Evolutionary conservation across 73 alveolate genomes (phyloP), one percentile per base, ranked within the genome.

Genomic region (Paramecium biaurelia): DNA sequence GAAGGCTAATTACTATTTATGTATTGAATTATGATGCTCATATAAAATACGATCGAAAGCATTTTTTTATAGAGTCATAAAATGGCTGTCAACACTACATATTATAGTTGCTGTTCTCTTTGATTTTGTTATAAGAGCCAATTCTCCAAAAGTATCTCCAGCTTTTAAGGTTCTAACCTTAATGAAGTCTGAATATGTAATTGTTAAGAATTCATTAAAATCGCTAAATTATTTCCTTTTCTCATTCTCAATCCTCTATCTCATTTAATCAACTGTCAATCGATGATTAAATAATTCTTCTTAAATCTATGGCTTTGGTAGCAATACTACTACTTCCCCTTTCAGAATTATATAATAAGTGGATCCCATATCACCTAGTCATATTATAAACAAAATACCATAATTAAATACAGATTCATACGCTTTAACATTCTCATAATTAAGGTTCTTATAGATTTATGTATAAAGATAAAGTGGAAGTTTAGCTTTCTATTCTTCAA

Each of bases 91-190:
- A 41, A 95, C 97, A 67, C 89, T 96, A 26, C 99, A 94, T 24
- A 79, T 92, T 11, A 97, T 97, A 1, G 99, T 97, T 12, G 99
- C 99, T 45, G 99, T 97, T 79, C 99, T 93, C 67, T 92, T 96
- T 53, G 96, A 92, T 57, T 93, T 92, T 72, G 96, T 96, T 7
- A 97, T 85, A 30, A 98, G 86, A 37, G 99, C 99, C n/a, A 98
- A 85, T 92, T 98, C 99, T 6, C 99, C 99, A 68, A 98, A 98
- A 11, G 96, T 92, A 68, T 93, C 96, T 28, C 99, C 99, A 9
- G 94, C 95, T 9, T 70, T 90, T 32, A 98, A 92, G 32, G 93
- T 93, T 79, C 95, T 93, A 18, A 97, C 96, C 57, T 89, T 87
- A 59, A 89, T 93, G 32, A 85, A 93, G 68, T 89, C 95, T 34